Conservation (phyloP, 1,284 basidiomycete genomes). For the Trichosporon sp. region DNA sequence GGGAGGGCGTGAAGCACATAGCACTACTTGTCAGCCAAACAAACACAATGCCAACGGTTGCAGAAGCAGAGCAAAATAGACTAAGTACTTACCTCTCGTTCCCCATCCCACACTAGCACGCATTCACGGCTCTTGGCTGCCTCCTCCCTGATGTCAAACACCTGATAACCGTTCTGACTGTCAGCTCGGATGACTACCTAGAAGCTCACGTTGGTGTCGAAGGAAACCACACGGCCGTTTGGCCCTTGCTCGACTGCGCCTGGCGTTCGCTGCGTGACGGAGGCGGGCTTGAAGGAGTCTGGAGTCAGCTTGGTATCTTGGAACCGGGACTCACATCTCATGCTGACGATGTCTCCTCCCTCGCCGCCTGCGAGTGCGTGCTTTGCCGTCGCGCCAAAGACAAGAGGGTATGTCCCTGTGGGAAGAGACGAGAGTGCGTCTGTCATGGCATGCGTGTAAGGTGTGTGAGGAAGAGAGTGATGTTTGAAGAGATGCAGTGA, state of each 20-base stretch:
- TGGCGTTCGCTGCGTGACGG: slow-evolving; percentile 25
- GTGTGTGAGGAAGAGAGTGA: slow-evolving; percentile 2
- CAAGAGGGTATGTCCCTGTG: slow-evolving; percentile 15
- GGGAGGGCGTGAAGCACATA: slow-evolving; percentile 26
- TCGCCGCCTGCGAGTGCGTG: slow-evolving; percentile 4
- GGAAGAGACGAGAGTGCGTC: slow-evolving; percentile 20
- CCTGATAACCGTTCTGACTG: slow-evolving; percentile 26
- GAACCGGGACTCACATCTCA: slow-evolving; percentile 15
- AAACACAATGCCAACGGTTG: background rate
- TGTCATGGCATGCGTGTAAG: slow-evolving; percentile 12
- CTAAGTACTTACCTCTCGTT: slow-evolving; percentile 21
- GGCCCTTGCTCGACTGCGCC: slow-evolving; percentile 23
- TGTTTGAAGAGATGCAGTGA: background rate
- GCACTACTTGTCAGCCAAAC: background rate
- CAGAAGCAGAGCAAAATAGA: slow-evolving; percentile 4
- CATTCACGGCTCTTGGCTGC: slow-evolving; percentile 35
- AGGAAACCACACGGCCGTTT: slow-evolving; percentile 1
- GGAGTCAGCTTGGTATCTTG: background rate
- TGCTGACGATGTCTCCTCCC: slow-evolving; percentile 15
- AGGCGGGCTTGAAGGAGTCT: slow-evolving; percentile 44
- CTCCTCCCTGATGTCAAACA: slow-evolving; percentile 40
- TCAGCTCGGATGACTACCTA: background rate
- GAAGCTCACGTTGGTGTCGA: slow-evolving; percentile 2
- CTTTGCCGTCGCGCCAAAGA: slow-evolving; percentile 10
- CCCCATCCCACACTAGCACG: slow-evolving; percentile 37